Percentiles rank a stretch among this genome's conserved stretches.
These are phyloP conservation scores for Westerdykella sp. DNA, from an alignment of 2,329 filamentous ascomycete genomes.

Conservation along the genomic window DNA sequence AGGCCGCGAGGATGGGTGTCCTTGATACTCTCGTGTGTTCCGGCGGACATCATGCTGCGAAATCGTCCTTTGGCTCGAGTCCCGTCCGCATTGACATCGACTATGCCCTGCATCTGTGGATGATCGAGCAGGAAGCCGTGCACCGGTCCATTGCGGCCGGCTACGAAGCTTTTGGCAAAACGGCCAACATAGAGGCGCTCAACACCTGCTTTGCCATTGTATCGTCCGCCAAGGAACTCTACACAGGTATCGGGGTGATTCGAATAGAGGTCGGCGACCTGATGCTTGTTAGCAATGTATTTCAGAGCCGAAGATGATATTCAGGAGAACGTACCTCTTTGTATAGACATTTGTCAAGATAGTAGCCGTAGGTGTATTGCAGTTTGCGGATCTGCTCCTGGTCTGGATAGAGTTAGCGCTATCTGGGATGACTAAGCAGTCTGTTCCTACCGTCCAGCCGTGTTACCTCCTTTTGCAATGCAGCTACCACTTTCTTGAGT, in stretches of 20 bases:
- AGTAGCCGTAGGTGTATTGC: constrained; percentile 55
- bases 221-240: constrained; percentile 52
- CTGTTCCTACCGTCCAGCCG: constrained; percentile 20
- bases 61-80: constrained; percentile 48
- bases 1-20: constrained; percentile 48
- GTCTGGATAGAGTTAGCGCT: constrained; percentile 30
- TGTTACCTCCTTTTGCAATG: constrained; percentile 24
- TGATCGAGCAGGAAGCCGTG: constrained; percentile 53
- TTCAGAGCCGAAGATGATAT: neutral
- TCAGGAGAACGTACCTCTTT: constrained; percentile 41
- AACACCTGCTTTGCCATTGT: constrained; percentile 48
- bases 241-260: constrained; percentile 50
- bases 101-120: constrained; percentile 53
- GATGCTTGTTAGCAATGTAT: constrained; percentile 4
- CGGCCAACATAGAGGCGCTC: constrained; percentile 49
- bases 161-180: constrained; percentile 48
- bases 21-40: constrained; percentile 48
- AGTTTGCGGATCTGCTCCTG: constrained; percentile 51
- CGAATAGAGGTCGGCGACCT: constrained; percentile 43
- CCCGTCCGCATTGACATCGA: constrained; percentile 46
- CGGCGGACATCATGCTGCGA: constrained; percentile 51
- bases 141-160: constrained; percentile 51
- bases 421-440: constrained; percentile 8
- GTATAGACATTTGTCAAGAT: constrained; percentile 55
- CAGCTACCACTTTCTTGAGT: constrained; percentile 21